Base-by-base conservation (phyloP, 2,329 filamentous ascomycete species). In the Neopestalotiopsis sp. region DNA sequence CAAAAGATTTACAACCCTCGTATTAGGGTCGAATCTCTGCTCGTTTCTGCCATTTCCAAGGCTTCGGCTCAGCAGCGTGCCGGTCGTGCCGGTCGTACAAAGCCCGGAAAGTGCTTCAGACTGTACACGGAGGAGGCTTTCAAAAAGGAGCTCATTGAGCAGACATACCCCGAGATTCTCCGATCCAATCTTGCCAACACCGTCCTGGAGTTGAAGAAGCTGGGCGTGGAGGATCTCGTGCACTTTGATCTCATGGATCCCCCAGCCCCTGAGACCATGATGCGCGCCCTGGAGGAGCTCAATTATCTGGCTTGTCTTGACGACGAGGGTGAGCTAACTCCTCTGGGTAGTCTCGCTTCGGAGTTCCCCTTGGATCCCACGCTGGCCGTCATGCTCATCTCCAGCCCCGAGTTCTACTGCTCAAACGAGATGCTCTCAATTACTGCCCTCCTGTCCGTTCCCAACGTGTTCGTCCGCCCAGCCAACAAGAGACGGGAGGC, bases 171-270 rank as follows among this genome's bases (percentile, higher is more conserved):
- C 0, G 96, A 99, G 80, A 95, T 99, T 78, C 87, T 99, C 66
- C 91, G 94, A 32, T 98, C 95, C 40, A 99, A 99, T 79, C 85
- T 99, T 72, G 91, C 96, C 70, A 97, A 94, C 75, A 99, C 96
- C 0, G 96, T 99, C 1, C 84, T 99, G 61, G 96, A 99, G 81
- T 84, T 99, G 77, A 98, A 98, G 87, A 98, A 99, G 84, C 91
- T 99, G 53, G 96, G 96, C 59, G 91, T 99, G 34, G 91, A 97
- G 74, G 96, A 99, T 81, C 86, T 99, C 64, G 96, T 99, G 12
- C 96, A 99, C 82, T 99, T 99, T 78, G 97, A 99, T 79, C 87
- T 99, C 62, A 98, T 99, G 95, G 96, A 99, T 76, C 96, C 96
- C 30, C 96, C 96, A 0, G 95, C 97, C 1, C 97, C 96, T 0